Evolutionary conservation across 148 eudicot species (phyloP).

Genomic region (Linanthus parryae): DNA sequence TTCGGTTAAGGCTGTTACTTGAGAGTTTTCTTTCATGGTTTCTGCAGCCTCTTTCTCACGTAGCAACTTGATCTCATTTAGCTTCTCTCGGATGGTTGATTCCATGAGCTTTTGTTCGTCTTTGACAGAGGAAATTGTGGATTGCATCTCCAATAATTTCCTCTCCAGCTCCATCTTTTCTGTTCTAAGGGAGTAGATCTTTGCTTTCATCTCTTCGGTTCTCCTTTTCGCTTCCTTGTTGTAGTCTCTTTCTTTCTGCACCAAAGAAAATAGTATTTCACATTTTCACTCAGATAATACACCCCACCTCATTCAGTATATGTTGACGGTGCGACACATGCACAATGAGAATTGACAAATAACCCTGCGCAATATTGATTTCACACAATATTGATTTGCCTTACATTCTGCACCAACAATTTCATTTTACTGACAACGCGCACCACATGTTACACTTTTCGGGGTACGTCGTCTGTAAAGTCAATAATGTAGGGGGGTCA

Average conservation of each 20-base stretch:
- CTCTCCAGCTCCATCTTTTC: slow-evolving; percentile 50
- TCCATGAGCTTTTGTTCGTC: slow-evolving; percentile 62
- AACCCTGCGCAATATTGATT: too few species aligned
- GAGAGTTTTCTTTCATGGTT: slow-evolving; percentile 15
- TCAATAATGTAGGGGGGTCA: too few species aligned
- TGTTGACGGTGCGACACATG: too few species aligned
- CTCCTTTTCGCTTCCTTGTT: slow-evolving; percentile 43
- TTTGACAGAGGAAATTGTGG: slow-evolving; percentile 57
- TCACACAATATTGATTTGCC: too few species aligned
- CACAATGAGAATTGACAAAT: too few species aligned
- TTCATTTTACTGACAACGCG: too few species aligned
- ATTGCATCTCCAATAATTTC: slow-evolving; percentile 45
- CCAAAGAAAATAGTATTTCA: background rate
- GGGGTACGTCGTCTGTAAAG: too few species aligned
- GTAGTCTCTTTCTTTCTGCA: slow-evolving; percentile 65
- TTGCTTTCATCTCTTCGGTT: slow-evolving; percentile 51
- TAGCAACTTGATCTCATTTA: slow-evolving; percentile 48
- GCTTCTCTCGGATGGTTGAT: slow-evolving; percentile 53
- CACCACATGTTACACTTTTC: too few species aligned
- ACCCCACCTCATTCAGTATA: too few species aligned
- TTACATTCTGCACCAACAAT: too few species aligned
- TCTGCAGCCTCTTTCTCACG: slow-evolving; percentile 13
- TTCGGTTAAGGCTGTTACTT: slow-evolving; percentile 17
- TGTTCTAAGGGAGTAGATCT: slow-evolving; percentile 38
- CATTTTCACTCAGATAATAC: background rate